Conservation (phyloP, 2,329 filamentous ascomycete genomes). For the Zymoseptoria brevis region DNA sequence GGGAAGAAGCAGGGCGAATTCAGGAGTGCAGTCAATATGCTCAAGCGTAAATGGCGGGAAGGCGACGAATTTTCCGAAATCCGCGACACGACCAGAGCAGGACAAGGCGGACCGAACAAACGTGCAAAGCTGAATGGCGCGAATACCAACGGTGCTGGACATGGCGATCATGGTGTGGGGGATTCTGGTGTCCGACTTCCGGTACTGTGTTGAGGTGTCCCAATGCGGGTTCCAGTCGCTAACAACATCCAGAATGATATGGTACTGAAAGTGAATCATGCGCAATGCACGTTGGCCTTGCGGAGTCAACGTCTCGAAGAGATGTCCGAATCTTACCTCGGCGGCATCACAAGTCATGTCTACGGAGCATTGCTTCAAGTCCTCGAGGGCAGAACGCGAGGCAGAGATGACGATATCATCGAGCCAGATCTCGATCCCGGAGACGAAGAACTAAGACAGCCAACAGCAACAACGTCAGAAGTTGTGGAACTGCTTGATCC, state of each 20-base stretch:
- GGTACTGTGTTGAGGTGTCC: conserved; percentile 26
- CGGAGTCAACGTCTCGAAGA: conserved; percentile 69
- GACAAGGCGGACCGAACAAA: conserved; percentile 22
- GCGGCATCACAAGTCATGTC: conserved; percentile 65
- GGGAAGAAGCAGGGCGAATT: conserved; percentile 60
- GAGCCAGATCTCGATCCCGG: conserved; percentile 41
- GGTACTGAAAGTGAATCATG: conserved; percentile 72
- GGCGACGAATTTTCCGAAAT: conserved; percentile 29
- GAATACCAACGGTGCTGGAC: conserved; percentile 23
- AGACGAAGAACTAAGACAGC: conserved; percentile 26
- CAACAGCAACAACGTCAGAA: conserved; percentile 34
- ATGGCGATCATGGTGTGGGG: conserved; percentile 15
- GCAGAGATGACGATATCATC: conserved; percentile 54
- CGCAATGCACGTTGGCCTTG: conserved; percentile 73
- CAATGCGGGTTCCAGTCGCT: conserved; percentile 18
- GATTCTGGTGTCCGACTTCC: conserved; percentile 27
- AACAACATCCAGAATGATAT: conserved; percentile 52
- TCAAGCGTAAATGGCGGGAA: conserved; percentile 47
- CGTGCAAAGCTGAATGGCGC: conserved; percentile 28
- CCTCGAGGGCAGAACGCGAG: conserved; percentile 59
- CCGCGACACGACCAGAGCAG: conserved; percentile 21
- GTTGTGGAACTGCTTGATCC: conserved; percentile 36
- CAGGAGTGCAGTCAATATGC: conserved; percentile 47
- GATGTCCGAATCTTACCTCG: conserved; percentile 63
- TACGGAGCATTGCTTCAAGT: conserved; percentile 66